A percentile compares a stretch with the other conserved stretches of the same genome.
These are phyloP conservation scores for Beverwykella pulmonaria DNA, from an alignment of 495 filamentous ascomycete species.

Conservation along the genomic window DNA sequence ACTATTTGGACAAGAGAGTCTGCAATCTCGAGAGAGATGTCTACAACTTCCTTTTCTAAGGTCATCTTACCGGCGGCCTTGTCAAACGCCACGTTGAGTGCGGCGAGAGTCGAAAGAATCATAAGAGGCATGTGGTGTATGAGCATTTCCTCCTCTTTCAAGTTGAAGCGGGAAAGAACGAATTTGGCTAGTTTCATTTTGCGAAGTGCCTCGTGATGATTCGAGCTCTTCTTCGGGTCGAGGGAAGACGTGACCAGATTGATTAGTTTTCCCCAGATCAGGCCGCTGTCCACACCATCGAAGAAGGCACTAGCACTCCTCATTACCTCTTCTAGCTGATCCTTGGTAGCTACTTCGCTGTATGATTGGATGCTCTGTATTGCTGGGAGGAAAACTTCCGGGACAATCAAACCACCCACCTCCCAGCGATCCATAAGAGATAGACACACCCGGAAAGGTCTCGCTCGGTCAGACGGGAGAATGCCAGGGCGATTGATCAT, in stretches of 20 bases:
- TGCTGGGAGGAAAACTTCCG: constrained; percentile 84
- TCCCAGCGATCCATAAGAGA: constrained; percentile 99
- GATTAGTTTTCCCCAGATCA: constrained; percentile 86
- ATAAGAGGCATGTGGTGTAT: constrained; percentile 78
- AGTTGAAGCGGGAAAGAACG: constrained; percentile 84
- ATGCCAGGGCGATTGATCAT: constrained; percentile 66
- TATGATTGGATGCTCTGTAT: constrained; percentile 75
- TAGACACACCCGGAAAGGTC: constrained; percentile 85
- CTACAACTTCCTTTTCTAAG: constrained; percentile 31
- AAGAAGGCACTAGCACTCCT: constrained; percentile 94
- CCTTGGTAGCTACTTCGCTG: constrained; percentile 60
- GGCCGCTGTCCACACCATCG: constrained; percentile 88
- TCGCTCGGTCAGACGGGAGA: constrained; percentile 71
- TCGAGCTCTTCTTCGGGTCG: constrained; percentile 42
- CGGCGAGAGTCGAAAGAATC: constrained; percentile 67
- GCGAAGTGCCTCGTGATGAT: constrained; percentile 52
- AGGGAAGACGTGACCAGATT: constrained; percentile 62
- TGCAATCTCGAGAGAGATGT: constrained; percentile 32
- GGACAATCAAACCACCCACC: constrained; percentile 85
- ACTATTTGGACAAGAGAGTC: constrained; percentile 34
- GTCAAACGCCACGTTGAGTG: constrained; percentile 44
- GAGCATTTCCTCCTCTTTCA: constrained; percentile 95
- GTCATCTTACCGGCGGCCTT: constrained; percentile 44
- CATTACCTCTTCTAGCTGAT: constrained; percentile 81
- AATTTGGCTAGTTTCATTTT: constrained; percentile 77